These are phyloP conservation scores for Stemphylium beticola DNA, from an alignment of 2,329 filamentous ascomycete genomes.

Conservation along the genomic window DNA sequence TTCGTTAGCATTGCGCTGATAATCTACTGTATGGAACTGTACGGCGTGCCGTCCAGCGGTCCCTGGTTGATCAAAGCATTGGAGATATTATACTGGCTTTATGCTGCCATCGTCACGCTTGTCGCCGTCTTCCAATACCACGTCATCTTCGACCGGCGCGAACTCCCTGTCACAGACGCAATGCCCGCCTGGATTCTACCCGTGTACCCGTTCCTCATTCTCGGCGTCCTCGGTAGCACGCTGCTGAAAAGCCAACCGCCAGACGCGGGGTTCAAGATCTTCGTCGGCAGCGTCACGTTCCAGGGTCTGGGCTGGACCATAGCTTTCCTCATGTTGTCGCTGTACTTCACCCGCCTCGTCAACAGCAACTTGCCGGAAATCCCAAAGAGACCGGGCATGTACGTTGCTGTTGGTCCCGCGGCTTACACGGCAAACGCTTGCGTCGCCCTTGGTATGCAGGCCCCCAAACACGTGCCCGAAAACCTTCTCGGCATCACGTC, in stretches of 20 bases:
- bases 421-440: constrained; percentile 35
- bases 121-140: constrained; percentile 94
- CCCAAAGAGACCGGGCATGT: constrained; percentile 55
- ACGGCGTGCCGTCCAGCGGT: constrained; percentile 65
- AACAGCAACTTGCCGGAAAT: constrained; percentile 59
- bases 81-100: constrained; percentile 72
- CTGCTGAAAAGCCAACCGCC: constrained; percentile 45
- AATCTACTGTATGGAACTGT: constrained; percentile 56
- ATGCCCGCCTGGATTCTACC: constrained; percentile 50
- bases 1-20: constrained; percentile 65
- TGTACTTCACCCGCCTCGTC: constrained; percentile 74
- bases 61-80: constrained; percentile 63
- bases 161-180: constrained; percentile 47
- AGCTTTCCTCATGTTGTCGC: constrained; percentile 71
- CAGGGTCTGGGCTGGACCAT: constrained; percentile 72
- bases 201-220: constrained; percentile 44
- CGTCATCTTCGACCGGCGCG: constrained; percentile 89
- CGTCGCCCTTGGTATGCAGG: constrained; percentile 52
- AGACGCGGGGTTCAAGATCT: constrained; percentile 26
- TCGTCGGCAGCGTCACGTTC: constrained; percentile 67
- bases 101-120: constrained; percentile 56
- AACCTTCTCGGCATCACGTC: constrained; percentile 43
- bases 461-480: constrained; percentile 43
- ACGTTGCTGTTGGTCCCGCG: constrained; percentile 56
- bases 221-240: constrained; percentile 46